Evolutionary conservation across 257 asterid genomes (phyloP).

Genomic region (Lavandula angustifolia): DNA sequence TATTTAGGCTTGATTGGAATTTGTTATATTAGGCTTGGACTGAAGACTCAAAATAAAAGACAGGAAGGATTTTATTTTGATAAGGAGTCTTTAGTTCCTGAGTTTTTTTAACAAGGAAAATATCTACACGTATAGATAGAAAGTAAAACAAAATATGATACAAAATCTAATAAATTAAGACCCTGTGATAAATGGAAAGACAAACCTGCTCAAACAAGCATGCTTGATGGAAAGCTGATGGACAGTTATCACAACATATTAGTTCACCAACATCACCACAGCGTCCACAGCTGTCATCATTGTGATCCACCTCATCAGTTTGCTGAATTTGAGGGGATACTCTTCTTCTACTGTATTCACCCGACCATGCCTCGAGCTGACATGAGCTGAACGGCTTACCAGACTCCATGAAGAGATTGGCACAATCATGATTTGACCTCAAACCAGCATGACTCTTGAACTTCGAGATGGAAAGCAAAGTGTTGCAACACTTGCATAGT

Average conservation of each 20-base stretch:
- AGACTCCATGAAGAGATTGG: conserved; percentile 77
- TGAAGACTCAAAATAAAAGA: no score
- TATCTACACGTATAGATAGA: background rate
- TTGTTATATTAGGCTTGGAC: no score
- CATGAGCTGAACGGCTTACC: conserved; percentile 81
- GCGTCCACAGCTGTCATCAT: conserved; percentile 97
- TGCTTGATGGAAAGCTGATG: conserved; percentile 95
- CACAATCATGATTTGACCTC: conserved; percentile 54
- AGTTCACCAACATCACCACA: conserved; percentile 97
- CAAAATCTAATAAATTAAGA: conserved; percentile 1
- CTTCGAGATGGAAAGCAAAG: conserved; percentile 62
- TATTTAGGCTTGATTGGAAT: no score
- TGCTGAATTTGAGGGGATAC: conserved; percentile 50
- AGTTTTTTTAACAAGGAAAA: no score
- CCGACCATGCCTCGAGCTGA: conserved; percentile 98
- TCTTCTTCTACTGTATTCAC: conserved; percentile 75
- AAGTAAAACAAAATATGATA: background rate
- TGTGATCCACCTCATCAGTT: conserved; percentile 74
- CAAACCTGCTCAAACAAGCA: conserved; percentile 88
- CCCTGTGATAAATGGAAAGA: conserved; percentile 26
- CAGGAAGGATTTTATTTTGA: no score
- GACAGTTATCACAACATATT: conserved; percentile 96
- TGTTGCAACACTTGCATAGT: conserved; percentile 75
- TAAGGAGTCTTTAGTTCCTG: no score
- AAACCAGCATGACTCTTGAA: conserved; percentile 81